Conservation (phyloP, 768 basidiomycete species). For the Mycena filopes region DNA sequence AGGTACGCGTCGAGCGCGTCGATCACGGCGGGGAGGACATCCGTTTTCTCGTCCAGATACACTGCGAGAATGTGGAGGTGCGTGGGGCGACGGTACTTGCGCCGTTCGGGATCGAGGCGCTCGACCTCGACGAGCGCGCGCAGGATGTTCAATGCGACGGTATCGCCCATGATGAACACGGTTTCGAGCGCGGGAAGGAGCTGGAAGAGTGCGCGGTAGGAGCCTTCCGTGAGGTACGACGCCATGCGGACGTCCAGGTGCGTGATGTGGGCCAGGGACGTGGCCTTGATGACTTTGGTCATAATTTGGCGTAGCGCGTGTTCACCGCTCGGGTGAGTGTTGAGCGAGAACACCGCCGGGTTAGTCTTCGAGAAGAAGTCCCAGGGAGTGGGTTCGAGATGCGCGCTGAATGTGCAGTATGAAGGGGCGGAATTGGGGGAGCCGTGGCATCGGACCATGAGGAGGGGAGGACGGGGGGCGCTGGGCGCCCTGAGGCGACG, state of each 20-base stretch:
- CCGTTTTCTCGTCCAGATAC: too few species aligned
- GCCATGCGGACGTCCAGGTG: constrained; percentile 5
- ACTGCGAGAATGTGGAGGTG: not conserved
- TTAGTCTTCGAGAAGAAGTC: too few species aligned
- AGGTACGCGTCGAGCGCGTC: too few species aligned
- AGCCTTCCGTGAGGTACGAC: not conserved
- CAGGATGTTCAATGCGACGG: not conserved
- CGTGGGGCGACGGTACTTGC: not conserved
- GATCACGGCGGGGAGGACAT: too few species aligned
- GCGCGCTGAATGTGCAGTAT: not conserved
- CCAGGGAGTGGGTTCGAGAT: too few species aligned
- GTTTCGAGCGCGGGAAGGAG: constrained; percentile 13
- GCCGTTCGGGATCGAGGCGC: not conserved
- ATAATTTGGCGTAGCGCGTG: constrained; percentile 13
- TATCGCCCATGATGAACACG: not conserved
- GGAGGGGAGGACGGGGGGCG: not conserved
- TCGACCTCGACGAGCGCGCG: not conserved
- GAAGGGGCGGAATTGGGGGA: too few species aligned
- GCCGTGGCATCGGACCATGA: not conserved
- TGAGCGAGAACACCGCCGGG: too few species aligned
- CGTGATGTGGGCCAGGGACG: constrained; percentile 1
- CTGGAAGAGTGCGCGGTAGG: not conserved
- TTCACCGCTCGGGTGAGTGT: not conserved
- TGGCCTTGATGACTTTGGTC: constrained; percentile 16
- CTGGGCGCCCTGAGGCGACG: not conserved